A percentile compares a stretch with the other conserved stretches of the same genome.
Evolutionary conservation across 208 protist species (phyloP).

Genomic region (Acanthamoeba castellanii): DNA sequence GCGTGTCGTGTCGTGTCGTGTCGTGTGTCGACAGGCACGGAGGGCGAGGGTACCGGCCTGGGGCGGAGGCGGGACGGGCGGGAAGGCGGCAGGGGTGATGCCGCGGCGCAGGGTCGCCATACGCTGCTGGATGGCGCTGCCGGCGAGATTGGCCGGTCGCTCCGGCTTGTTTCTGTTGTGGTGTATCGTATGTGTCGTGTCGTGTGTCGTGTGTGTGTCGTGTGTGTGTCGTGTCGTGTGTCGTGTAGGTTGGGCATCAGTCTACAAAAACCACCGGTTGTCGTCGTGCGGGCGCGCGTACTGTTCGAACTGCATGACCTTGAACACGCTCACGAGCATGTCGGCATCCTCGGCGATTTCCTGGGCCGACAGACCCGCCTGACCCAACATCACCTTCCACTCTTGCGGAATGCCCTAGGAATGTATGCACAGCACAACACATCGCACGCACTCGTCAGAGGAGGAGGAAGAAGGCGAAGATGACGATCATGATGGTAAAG

Average conservation of each 20-base stretch:
- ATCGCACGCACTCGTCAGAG: background rate
- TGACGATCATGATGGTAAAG: too few species aligned
- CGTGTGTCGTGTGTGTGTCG: too few species aligned
- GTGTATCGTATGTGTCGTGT: background rate
- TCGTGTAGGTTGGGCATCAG: background rate
- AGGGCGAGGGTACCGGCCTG: background rate
- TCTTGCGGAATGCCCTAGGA: conserved; percentile 61
- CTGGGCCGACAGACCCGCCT: background rate
- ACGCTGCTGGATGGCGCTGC: background rate
- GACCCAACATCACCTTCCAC: conserved; percentile 67
- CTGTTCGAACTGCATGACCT: conserved; percentile 62
- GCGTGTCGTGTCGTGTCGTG: too few species aligned
- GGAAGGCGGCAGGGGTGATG: background rate
- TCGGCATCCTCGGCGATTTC: conserved; percentile 66
- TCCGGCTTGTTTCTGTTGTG: conserved; percentile 20
- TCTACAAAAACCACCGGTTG: too few species aligned
- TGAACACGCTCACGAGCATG: conserved; percentile 54
- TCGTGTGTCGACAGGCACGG: too few species aligned
- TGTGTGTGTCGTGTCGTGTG: too few species aligned
- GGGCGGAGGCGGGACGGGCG: background rate
- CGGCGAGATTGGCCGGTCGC: background rate
- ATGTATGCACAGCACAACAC: background rate
- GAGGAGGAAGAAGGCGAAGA: too few species aligned
- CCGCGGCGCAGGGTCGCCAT: conserved; percentile 39
- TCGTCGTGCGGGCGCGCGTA: background rate